Evolutionary conservation across 2,329 filamentous ascomycete genomes (phyloP), one percentile per base, ranked within the genome.

Genomic region (Hymenoscyphus fructigenus): DNA sequence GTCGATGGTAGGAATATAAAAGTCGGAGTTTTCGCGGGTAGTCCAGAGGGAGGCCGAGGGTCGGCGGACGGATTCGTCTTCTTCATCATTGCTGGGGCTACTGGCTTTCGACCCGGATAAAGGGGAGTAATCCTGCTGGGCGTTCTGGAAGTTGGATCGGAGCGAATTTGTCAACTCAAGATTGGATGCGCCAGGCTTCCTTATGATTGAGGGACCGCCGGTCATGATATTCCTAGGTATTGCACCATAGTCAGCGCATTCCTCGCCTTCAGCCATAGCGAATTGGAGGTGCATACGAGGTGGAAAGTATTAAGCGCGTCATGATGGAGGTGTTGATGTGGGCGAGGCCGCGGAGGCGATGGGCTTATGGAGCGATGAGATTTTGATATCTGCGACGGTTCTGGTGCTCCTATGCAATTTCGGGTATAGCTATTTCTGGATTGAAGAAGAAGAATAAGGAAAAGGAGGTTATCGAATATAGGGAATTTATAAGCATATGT

Each of bases 111-210:
- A 77, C 41, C 75, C 77, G 60, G 75, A 79, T 15, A 71, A 67
- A 29, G 76, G 67, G 55, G 75, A 74, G 69, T 86, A 85, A 70
- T 88, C 86, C 74, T 89, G 81, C 76, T 92, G 90, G 47, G 91
- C 89, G 34, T 89, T 86, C 61, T 86, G 77, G 76, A 98, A 92
- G 78, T 94, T 97, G 75, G 88, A 87, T 72, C 91, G 90, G 20
- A 99, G 85, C 2, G 93, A 92, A 74, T 92, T 93, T 69, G 93
- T 91, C 72, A 99, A 86, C 79, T 99, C 95, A 72, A 93, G 88
- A 76, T 98, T 98, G 62, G 94, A 97, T 69, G 87, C 86, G 66
- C 88, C 85, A 17, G 89, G 87, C 74, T 91, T 91, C 68, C 92
- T 89, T 77, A 97, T 90, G 68, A 97, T 89, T 59, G 92, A 92